Evolutionary conservation across 495 filamentous ascomycete genomes (phyloP), one percentile per base, ranked within the genome.

Genomic region (Patellaria atrata): DNA sequence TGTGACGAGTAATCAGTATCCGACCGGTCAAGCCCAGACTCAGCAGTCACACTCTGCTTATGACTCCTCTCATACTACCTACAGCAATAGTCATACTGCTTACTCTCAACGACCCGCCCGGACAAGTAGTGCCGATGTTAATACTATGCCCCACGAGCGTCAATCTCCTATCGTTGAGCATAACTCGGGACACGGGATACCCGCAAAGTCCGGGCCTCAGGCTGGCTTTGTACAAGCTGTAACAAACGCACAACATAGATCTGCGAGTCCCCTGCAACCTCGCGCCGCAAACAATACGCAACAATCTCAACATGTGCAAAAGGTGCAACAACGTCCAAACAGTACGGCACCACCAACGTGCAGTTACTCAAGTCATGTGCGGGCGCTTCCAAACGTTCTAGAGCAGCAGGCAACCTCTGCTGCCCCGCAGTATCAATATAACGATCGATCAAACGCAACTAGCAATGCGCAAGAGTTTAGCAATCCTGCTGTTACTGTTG

Each of bases 401-500:
- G 38, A 43, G 2, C 13, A 33, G 8, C 27, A 36, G 14, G 34
- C 28, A 22, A 18, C 40, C 13, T n/a, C 25, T 15, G 33, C 23
- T 1, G 16, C 41, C 7, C 12, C 34, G 20, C 22, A 33, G 0
- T 45, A 44, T 24, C 35, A n/a, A 16, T 49, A 49, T 27, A 19
- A 27, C 12, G 40, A 45, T 24, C 20, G 26, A 3, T 25, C 44
- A 3, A 31, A 23, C 1, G 6, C 38, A 7, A 19, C 31, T 7
- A 37, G 12, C 5, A 44, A 28, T 33, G 21, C 30, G 9, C 20
- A 43, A 16, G 28, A 37, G 32, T 27, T 46, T 42, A 45, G 43
- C 39, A 15, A 37, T 16, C 13, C 33, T 29, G 34, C 41, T 3
- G 41, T 48, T 2, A 61, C 59, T 2, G 59, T 61, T 2, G 52